These are phyloP conservation scores for Naganishia sp. DNA, from an alignment of 1,284 basidiomycete species.

Conservation along the genomic window DNA sequence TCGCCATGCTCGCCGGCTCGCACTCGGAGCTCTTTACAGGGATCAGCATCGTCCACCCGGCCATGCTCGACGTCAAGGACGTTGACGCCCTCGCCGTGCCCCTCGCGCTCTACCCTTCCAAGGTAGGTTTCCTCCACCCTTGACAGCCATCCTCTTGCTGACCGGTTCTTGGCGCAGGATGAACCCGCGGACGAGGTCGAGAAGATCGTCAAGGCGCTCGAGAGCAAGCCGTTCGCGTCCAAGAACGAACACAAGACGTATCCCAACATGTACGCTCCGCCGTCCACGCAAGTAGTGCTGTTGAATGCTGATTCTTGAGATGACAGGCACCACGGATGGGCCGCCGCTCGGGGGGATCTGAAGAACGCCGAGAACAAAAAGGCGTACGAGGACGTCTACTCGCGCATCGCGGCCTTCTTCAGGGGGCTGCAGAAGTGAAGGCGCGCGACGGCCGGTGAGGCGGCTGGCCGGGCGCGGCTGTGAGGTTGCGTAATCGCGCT, in stretches of 20 bases:
- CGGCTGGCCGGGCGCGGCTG: too few relatives aligned
- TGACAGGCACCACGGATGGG: slow-evolving; percentile 32
- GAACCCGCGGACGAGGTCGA: slow-evolving; percentile 28
- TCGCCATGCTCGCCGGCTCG: slow-evolving; percentile 24
- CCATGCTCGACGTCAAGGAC: slow-evolving; percentile 32
- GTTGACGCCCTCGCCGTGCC: slow-evolving; percentile 27
- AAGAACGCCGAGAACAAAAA: slow-evolving; percentile 30
- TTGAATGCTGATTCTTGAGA: too few relatives aligned
- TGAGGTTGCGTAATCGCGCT: too few relatives aligned
- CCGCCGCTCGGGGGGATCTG: slow-evolving; percentile 33
- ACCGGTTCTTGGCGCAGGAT: slow-evolving; percentile 14
- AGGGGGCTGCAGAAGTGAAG: slow-evolving; percentile 23
- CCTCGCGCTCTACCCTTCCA: slow-evolving; percentile 31
- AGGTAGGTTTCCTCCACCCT: slow-evolving; percentile 7
- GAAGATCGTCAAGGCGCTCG: slow-evolving; percentile 25
- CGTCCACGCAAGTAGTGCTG: too few relatives aligned
- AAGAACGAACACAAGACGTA: slow-evolving; percentile 31
- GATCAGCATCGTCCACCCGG: slow-evolving; percentile 31
- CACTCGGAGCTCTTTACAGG: slow-evolving; percentile 29
- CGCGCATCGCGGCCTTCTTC: slow-evolving; percentile 30
- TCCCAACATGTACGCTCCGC: slow-evolving; percentile 19
- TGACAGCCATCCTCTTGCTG: not conserved
- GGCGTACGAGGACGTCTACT: slow-evolving; percentile 32
- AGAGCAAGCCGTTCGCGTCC: slow-evolving; percentile 28
- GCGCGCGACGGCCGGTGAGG: not conserved